Evolutionary conservation across 2,329 filamentous ascomycete species (phyloP).

Genomic region (Amylocarpus encephaloides): DNA sequence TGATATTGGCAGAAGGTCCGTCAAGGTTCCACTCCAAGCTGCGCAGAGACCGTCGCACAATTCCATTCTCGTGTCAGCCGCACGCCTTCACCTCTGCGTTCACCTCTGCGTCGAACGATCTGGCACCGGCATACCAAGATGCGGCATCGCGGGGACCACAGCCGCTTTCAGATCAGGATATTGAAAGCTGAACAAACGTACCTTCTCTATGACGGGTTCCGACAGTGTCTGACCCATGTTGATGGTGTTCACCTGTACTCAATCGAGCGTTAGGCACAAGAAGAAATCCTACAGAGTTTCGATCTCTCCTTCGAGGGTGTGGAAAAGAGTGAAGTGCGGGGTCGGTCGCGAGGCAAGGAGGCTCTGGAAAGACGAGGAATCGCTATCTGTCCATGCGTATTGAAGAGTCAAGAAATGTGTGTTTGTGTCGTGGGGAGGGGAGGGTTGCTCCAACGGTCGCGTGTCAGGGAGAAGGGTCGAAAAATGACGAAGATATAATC

Average conservation of each 20-base stretch:
- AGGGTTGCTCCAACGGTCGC: too few species aligned
- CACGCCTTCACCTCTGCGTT: too few species aligned
- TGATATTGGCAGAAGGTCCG: too few species aligned
- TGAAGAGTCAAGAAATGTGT: constrained; percentile 5
- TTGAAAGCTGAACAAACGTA: constrained; percentile 41
- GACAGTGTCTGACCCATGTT: constrained; percentile 98
- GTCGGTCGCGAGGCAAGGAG: constrained; percentile 16
- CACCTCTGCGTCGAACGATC: too few species aligned
- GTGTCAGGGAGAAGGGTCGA: too few species aligned
- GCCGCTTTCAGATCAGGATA: constrained; percentile 3
- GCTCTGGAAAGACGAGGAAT: constrained; percentile 4
- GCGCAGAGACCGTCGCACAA: too few species aligned
- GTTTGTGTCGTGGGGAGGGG: too few species aligned
- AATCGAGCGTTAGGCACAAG: constrained; percentile 22
- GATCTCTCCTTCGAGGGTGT: constrained; percentile 15
- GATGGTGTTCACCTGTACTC: constrained; percentile 20
- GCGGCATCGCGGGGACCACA: not conserved
- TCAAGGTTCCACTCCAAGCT: too few species aligned
- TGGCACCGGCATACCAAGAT: too few species aligned
- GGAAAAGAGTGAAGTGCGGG: constrained; percentile 24
- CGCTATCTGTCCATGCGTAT: constrained; percentile 23
- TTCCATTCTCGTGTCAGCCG: too few species aligned
- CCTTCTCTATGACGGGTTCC: constrained; percentile 98
- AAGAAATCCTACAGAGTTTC: constrained; percentile 2
- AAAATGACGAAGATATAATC: too few species aligned